These are phyloP conservation scores for Septoria petroselini DNA, from an alignment of 2,329 filamentous ascomycete species.

Conservation along the genomic window DNA sequence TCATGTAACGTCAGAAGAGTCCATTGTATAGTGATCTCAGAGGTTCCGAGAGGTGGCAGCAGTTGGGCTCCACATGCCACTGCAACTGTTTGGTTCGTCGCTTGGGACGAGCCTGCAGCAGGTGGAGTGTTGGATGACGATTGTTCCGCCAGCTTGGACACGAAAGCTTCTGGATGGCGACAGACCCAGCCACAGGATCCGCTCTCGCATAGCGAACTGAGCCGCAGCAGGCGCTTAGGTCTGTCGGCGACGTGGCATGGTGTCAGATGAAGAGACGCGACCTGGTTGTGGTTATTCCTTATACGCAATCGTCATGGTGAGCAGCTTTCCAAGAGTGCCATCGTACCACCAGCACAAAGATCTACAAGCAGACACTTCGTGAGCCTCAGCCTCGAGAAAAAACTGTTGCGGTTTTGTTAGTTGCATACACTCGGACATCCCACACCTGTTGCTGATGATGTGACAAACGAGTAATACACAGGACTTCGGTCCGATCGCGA, in stretches of 20 bases:
- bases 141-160: background rate
- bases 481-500: constrained; percentile 9
- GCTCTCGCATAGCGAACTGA: background rate
- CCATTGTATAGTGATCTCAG: background rate
- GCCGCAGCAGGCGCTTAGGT: too few species aligned
- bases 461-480: background rate
- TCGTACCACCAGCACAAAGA: too few species aligned
- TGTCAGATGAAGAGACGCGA: too few species aligned
- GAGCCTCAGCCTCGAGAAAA: too few species aligned
- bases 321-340: too few species aligned
- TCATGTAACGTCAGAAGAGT: constrained; percentile 12
- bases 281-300: too few species aligned
- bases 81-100: constrained; percentile 4
- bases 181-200: background rate
- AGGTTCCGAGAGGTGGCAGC: constrained; percentile 2
- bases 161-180: background rate
- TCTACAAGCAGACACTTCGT: too few species aligned
- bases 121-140: constrained; percentile 3
- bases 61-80: constrained; percentile 6
- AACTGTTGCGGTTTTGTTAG: too few species aligned
- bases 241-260: too few species aligned
- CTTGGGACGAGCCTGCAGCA: constrained; percentile 1
- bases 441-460: background rate
- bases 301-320: too few species aligned
- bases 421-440: background rate